Evolutionary conservation across 2,329 filamentous ascomycete species (phyloP).

Genomic region (Fusarium tuaranense): DNA sequence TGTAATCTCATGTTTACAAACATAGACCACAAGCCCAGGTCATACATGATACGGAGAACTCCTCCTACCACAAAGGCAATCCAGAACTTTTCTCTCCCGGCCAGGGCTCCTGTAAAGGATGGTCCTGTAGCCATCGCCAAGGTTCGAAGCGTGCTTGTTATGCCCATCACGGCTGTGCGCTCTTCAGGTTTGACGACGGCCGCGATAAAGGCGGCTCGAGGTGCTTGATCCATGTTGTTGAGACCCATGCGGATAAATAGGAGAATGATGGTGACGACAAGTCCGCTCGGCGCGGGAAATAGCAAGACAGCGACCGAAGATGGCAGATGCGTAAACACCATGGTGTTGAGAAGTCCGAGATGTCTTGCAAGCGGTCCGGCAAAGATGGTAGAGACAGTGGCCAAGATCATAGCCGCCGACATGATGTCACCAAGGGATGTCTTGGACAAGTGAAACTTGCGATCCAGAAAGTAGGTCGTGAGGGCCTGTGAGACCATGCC

Average conservation of each 20-base stretch:
- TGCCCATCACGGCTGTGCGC: slow-evolving; percentile 77
- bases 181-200: slow-evolving; percentile 74
- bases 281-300: slow-evolving; percentile 65
- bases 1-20: slow-evolving; percentile 69
- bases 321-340: slow-evolving; percentile 72
- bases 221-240: slow-evolving; percentile 78
- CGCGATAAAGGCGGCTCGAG: slow-evolving; percentile 73
- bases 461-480: slow-evolving; percentile 69
- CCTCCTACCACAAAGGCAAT: slow-evolving; percentile 71
- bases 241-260: slow-evolving; percentile 70
- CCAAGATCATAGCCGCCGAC: slow-evolving; percentile 65
- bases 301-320: slow-evolving; percentile 71
- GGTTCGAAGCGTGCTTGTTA: slow-evolving; percentile 71
- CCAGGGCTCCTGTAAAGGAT: slow-evolving; percentile 66
- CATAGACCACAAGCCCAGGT: slow-evolving; percentile 68
- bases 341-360: slow-evolving; percentile 73
- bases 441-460: slow-evolving; percentile 67
- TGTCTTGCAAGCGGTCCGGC: slow-evolving; percentile 67
- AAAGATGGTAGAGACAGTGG: slow-evolving; percentile 65
- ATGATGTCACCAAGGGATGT: slow-evolving; percentile 70
- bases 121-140: slow-evolving; percentile 68
- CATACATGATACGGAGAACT: slow-evolving; percentile 64
- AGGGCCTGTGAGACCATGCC: slow-evolving; percentile 71
- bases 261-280: slow-evolving; percentile 65
- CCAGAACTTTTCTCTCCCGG: slow-evolving; percentile 66